Evolutionary conservation across 2,329 filamentous ascomycete species (phyloP).

Genomic region (Xylariaceae sp.): DNA sequence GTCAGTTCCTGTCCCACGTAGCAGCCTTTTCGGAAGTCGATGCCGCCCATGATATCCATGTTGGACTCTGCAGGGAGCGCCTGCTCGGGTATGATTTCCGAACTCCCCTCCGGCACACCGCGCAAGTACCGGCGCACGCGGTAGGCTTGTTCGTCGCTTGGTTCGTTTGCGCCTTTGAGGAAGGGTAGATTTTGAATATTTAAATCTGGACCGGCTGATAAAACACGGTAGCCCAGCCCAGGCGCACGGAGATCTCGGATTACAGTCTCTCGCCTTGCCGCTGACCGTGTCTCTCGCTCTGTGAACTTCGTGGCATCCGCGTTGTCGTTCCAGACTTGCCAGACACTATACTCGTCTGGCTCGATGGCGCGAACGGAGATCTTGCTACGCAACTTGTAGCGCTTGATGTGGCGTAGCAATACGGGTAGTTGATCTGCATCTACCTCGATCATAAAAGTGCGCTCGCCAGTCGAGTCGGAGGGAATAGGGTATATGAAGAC

Average conservation of each 20-base stretch:
- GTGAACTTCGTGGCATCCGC: neutral
- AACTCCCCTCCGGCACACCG: constrained; percentile 82
- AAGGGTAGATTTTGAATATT: constrained; percentile 33
- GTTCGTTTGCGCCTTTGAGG: constrained; percentile 31
- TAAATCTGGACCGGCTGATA: constrained; percentile 9
- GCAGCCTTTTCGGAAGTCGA: constrained; percentile 95
- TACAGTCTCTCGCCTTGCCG: constrained; percentile 29
- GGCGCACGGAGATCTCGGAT: constrained; percentile 54
- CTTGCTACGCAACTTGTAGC: constrained; percentile 83
- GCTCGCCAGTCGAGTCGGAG: constrained; percentile 29
- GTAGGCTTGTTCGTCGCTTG: constrained; percentile 60
- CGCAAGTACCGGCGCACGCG: constrained; percentile 72
- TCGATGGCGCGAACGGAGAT: constrained; percentile 66
- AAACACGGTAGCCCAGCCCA: constrained; percentile 52
- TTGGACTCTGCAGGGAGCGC: constrained; percentile 87
- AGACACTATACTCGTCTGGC: constrained; percentile 64
- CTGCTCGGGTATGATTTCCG: constrained; percentile 68
- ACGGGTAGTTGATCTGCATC: constrained; percentile 63
- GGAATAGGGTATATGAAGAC: constrained; percentile 78
- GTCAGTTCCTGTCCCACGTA: constrained; percentile 97
- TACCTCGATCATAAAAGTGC: constrained; percentile 76
- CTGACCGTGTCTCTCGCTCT: constrained; percentile 17
- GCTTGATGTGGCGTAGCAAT: constrained; percentile 71
- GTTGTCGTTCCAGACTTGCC: constrained; percentile 69
- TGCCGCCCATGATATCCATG: constrained; percentile 78